Base-by-base conservation (phyloP, 768 basidiomycete genomes). In the Neoboletus subvelutipes region DNA sequence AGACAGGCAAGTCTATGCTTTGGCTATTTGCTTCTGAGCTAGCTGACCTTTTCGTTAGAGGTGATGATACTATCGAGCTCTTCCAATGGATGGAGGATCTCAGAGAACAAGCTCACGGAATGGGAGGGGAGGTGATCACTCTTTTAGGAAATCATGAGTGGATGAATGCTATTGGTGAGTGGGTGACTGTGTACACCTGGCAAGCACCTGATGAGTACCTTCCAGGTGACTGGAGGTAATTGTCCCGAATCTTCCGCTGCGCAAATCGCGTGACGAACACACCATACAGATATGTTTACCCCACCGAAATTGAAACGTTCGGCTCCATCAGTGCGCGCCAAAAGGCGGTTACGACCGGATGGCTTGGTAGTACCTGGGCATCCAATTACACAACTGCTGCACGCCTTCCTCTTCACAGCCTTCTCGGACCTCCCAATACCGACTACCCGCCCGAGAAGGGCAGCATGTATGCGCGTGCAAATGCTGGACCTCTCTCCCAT, bases 111-210 rank as follows among this genome's bases (percentile, higher is more conserved):
- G 95, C 96, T 1, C 72, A 72, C 5, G 73, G 75, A 0, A 76
- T 71, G 15, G 92, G 92, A 4, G 94, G 92, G 2, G 80, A 78
- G 5, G 79, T 99, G 15, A 67, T 96, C 33, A 85, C 82, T 13
- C 80, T 92, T 53, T 76, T 98, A 34, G 97, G 97, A 26, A 99
- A 99, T 70, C 97, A 99, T 63, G 97, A 98, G 71, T 87, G 88
- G 79, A 97, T 98, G 93, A 95, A 95, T 62, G 85, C 83, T 15
- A 86, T 92, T 56, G 89, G 89, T 87, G 62, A 22, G 72, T 58
- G 18, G 37, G 26, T 37, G 18, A 28, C 28, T 24, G 37, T 36
- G 50, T 59, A 46, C 51, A 43, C 28, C 47, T 45, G 20, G 48
- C 22, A 53, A 47, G 53, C 22, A 54, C 39, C 41, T 62, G 46